These are phyloP conservation scores for Daldinia grandis DNA, from an alignment of 495 filamentous ascomycete species.

Conservation along the genomic window DNA sequence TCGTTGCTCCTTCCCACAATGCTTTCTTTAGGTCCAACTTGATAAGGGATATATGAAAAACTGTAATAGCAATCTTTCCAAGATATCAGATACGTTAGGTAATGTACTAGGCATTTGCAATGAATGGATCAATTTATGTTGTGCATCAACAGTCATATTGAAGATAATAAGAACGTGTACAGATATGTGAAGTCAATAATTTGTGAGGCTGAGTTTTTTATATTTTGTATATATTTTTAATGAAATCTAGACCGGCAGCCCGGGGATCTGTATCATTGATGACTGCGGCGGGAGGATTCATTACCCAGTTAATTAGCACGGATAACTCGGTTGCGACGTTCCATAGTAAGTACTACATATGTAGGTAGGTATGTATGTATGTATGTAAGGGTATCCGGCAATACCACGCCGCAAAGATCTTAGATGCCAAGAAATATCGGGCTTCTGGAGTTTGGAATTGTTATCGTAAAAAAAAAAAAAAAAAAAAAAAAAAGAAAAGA, in stretches of 20 bases:
- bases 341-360: not conserved
- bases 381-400: not conserved
- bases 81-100: too few relatives aligned
- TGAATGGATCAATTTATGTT: not conserved
- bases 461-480: not conserved
- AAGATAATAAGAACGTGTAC: not conserved
- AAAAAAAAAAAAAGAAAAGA: not conserved
- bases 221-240: not conserved
- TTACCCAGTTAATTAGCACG: not conserved
- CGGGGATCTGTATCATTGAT: not conserved
- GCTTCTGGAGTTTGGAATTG: not conserved
- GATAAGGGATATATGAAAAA: not conserved
- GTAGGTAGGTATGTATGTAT: too few relatives aligned
- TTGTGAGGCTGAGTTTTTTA: not conserved
- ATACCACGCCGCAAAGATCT: constrained; percentile 4
- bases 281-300: not conserved
- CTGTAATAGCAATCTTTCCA: not conserved
- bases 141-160: not conserved
- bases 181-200: not conserved
- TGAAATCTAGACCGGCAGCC: not conserved
- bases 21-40: not conserved
- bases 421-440: not conserved
- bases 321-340: not conserved
- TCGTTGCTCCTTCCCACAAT: too few relatives aligned
- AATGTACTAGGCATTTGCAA: not conserved